phyloP scores from a whole-genome alignment of 2,329 filamentous ascomycete genomes.

The Raffaelea albimanens region DNA sequence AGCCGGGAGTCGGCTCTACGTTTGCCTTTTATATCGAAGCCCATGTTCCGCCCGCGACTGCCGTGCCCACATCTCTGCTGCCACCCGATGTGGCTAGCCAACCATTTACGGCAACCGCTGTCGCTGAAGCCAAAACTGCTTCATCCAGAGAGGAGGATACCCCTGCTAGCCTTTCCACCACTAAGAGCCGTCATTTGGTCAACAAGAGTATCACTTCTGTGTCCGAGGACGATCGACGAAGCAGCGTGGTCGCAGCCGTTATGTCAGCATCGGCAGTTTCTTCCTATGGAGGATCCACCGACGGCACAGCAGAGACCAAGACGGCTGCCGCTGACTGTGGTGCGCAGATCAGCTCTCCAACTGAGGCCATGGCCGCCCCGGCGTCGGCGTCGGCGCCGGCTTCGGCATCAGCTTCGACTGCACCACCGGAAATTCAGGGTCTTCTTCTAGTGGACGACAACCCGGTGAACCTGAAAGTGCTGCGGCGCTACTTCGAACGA shows the following conservation, averaged over 20 bases:
- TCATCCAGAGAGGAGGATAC: too few relatives aligned
- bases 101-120: too few relatives aligned
- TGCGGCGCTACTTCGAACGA: constrained; percentile 39
- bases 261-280: not conserved
- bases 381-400: not conserved
- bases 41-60: constrained; percentile 28
- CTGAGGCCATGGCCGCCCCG: not conserved
- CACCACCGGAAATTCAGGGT: constrained; percentile 23
- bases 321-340: not conserved
- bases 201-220: too few relatives aligned
- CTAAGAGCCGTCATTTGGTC: too few relatives aligned
- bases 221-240: too few relatives aligned
- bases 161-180: too few relatives aligned
- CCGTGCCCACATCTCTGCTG: constrained; percentile 27
- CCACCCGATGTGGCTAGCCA: constrained; percentile 9
- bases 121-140: too few relatives aligned
- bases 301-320: not conserved
- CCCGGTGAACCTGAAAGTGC: constrained; percentile 49
- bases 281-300: not conserved
- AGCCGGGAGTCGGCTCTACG: constrained; percentile 59
- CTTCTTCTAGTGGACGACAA: constrained; percentile 54
- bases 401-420: not conserved
- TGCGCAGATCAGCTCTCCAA: too few relatives aligned
- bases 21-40: constrained; percentile 69
- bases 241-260: not conserved